A percentile compares a stretch with the other conserved stretches of the same genome.
These are phyloP conservation scores for Neolecta irregularis DNA, from an alignment of 1,139 yeast genomes.

Conservation along the genomic window DNA sequence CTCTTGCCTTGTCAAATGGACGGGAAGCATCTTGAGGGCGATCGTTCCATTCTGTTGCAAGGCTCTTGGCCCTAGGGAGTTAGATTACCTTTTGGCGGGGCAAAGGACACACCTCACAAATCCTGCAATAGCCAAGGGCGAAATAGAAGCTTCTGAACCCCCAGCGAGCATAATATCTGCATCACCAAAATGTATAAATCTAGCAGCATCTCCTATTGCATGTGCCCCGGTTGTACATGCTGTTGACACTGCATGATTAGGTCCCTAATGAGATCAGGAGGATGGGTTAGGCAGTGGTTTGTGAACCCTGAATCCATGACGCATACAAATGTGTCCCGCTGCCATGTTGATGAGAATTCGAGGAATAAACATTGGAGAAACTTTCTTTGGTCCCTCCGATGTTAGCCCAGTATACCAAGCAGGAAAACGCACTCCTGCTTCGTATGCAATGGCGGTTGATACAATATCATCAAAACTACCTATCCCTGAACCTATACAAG, in stretches of 20 bases:
- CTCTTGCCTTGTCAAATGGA: conserved; percentile 67
- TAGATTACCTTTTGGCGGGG: neutral
- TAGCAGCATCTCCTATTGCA: conserved; percentile 81
- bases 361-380: conserved; percentile 80
- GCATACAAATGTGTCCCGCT: conserved; percentile 76
- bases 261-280: conserved; percentile 41
- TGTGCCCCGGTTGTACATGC: conserved; percentile 97
- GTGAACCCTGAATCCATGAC: conserved; percentile 30
- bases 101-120: conserved; percentile 34
- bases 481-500: conserved; percentile 83
- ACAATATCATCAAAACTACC: conserved; percentile 73
- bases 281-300: neutral
- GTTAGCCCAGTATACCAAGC: neutral
- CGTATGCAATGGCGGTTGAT: conserved; percentile 40
- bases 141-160: conserved; percentile 75
- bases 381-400: conserved; percentile 29
- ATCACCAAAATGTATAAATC: conserved; percentile 64
- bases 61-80: conserved; percentile 52
- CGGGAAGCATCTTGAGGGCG: conserved; percentile 54
- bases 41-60: conserved; percentile 49
- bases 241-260: conserved; percentile 75
- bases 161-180: conserved; percentile 86
- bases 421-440: conserved; percentile 18
- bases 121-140: conserved; percentile 79
- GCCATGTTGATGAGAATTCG: conserved; percentile 82